Conservation (phyloP, 495 filamentous ascomycete genomes). For the Trichoderma parareesei region DNA sequence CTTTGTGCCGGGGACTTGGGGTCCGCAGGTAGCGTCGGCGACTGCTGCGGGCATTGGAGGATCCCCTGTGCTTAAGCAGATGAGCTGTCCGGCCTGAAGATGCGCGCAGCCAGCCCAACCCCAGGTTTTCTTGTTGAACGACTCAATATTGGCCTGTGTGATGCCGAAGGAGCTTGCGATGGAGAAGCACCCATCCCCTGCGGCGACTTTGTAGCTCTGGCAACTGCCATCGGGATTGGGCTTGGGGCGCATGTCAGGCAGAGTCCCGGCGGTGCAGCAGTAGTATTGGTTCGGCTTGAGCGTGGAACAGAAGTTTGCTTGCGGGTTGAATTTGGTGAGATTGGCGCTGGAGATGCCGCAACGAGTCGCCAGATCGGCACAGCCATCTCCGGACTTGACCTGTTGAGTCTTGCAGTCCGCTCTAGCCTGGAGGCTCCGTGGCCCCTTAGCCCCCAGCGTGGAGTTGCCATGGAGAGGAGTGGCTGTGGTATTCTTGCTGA, state of each 20-base stretch:
- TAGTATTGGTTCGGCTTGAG: conserved; percentile 29
- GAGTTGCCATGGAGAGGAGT: too few relatives aligned
- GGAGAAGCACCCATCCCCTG: conserved; percentile 26
- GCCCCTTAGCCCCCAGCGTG: too few relatives aligned
- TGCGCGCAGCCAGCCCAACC: conserved; percentile 36
- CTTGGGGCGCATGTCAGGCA: conserved; percentile 31
- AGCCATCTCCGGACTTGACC: conserved; percentile 29
- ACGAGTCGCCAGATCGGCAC: conserved; percentile 27
- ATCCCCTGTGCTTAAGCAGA: conserved; percentile 42
- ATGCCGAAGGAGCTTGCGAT: conserved; percentile 27
- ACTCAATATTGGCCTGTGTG: conserved; percentile 24
- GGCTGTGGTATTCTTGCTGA: neutral
- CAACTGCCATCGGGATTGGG: conserved; percentile 37
- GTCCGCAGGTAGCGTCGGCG: conserved; percentile 36
- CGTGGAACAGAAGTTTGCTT: conserved; percentile 24
- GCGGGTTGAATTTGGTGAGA: conserved; percentile 34
- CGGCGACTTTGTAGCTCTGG: conserved; percentile 23
- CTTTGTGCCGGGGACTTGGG: conserved; percentile 30
- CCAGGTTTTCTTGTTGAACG: conserved; percentile 40
- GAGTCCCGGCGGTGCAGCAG: conserved; percentile 36
- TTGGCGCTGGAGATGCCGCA: conserved; percentile 32
- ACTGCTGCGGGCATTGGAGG: conserved; percentile 37
- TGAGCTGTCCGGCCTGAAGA: conserved; percentile 26
- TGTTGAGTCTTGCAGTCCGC: conserved; percentile 18
- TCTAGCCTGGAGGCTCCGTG: neutral